Conservation (phyloP, 116 monocot genomes). For the Cymodocea nodosa region DNA sequence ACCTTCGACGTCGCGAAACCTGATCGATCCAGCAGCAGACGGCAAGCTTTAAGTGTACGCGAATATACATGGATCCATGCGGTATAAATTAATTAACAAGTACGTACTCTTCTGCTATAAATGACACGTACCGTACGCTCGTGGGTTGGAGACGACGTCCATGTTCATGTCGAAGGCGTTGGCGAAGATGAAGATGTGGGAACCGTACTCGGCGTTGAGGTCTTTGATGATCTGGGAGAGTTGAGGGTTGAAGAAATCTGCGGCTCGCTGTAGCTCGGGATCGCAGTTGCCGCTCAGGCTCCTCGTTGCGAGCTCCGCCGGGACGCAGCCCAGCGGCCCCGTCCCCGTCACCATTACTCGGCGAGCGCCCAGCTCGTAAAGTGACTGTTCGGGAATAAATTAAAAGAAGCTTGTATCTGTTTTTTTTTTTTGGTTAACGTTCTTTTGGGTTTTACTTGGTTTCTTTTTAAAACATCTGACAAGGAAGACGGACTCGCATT, state of each 20-base stretch:
- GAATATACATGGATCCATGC: no score
- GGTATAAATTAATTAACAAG: no score
- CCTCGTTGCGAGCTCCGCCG: conserved; percentile 26
- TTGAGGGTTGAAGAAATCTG: conserved; percentile 29
- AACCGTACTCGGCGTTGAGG: conserved; percentile 26
- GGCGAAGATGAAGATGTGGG: conserved; percentile 24
- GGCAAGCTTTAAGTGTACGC: no score
- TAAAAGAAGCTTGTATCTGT: no score
- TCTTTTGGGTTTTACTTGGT: no score
- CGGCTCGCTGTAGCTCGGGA: conserved; percentile 26
- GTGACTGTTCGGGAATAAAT: conserved; percentile 7
- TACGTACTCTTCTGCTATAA: no score
- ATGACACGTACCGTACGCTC: conserved; percentile 10
- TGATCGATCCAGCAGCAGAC: background rate
- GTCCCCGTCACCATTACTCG: conserved; percentile 41
- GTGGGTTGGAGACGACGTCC: conserved; percentile 24
- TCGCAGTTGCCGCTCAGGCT: conserved; percentile 28
- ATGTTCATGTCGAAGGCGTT: conserved; percentile 39
- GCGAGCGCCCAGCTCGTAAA: conserved; percentile 32
- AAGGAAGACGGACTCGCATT: no score
- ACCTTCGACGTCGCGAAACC: conserved; percentile 25
- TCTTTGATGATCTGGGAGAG: conserved; percentile 18
- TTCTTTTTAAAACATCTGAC: no score
- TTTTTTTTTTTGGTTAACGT: no score
- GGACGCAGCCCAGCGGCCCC: conserved; percentile 41